phyloP scores from a whole-genome alignment of 2,329 filamentous ascomycete genomes.

The Pleurostoma richardsiae region DNA sequence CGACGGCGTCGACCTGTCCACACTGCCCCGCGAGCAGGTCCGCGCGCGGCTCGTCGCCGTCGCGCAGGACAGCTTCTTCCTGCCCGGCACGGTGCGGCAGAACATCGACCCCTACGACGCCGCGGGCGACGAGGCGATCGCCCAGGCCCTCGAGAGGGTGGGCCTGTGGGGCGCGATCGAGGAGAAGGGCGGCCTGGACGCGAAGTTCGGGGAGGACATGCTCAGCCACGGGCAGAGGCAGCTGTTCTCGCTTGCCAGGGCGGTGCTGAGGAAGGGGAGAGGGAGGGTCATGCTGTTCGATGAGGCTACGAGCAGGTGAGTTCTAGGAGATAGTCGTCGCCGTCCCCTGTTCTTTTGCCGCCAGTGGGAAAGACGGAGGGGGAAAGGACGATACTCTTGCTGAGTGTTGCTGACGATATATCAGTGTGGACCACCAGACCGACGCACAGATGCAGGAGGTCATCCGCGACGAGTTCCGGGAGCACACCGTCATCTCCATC shows the following conservation, averaged over 20 bases:
- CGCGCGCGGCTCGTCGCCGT: constrained; percentile 32
- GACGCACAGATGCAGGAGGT: constrained; percentile 50
- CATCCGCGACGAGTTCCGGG: constrained; percentile 45
- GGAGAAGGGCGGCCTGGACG: constrained; percentile 18
- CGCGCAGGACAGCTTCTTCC: constrained; percentile 42
- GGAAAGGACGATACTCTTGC: no score
- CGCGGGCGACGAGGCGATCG: constrained; percentile 31
- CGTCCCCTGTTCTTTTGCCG: neutral
- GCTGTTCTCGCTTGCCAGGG: constrained; percentile 43
- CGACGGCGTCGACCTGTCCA: constrained; percentile 32
- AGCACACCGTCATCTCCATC: constrained; percentile 44
- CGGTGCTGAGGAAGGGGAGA: constrained; percentile 31
- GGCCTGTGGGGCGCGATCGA: constrained; percentile 27
- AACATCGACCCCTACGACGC: constrained; percentile 40
- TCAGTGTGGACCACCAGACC: constrained; percentile 49
- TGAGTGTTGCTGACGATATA: no score
- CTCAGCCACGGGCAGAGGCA: constrained; percentile 41
- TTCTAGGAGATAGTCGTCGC: constrained; percentile 8
- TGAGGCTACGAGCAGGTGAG: constrained; percentile 29
- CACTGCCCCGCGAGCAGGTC: constrained; percentile 17
- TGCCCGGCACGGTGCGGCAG: constrained; percentile 40
- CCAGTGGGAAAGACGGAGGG: no score
- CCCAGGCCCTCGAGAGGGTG: constrained; percentile 33
- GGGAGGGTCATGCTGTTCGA: constrained; percentile 38
- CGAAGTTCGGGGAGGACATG: constrained; percentile 22